These are phyloP conservation scores for Pseudohalonectria lignicola DNA, from an alignment of 2,329 filamentous ascomycete species.

Conservation along the genomic window DNA sequence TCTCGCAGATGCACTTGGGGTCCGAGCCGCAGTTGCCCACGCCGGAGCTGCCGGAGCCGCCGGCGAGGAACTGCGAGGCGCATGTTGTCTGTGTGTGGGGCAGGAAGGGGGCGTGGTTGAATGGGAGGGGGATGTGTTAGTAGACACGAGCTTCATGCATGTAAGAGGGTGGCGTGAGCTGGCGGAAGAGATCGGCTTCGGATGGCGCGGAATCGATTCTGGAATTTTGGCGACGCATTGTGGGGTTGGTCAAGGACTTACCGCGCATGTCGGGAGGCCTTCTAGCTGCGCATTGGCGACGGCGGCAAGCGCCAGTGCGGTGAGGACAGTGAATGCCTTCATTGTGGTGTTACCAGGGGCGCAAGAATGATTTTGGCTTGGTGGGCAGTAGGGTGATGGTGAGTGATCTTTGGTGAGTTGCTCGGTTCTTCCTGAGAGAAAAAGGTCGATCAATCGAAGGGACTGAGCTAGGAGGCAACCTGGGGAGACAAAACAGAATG, in stretches of 20 bases:
- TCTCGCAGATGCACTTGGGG: constrained; percentile 27
- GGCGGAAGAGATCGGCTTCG: too few relatives aligned
- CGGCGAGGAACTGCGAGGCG: constrained; percentile 15
- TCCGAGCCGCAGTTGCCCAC: constrained; percentile 23
- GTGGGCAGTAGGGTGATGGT: too few relatives aligned
- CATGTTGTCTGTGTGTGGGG: constrained; percentile 15
- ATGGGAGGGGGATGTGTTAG: neutral
- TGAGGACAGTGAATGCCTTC: constrained; percentile 30
- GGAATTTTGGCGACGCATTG: too few relatives aligned
- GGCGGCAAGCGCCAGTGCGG: constrained; percentile 40
- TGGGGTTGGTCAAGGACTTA: too few relatives aligned
- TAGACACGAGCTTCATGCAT: neutral
- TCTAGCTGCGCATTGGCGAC: constrained; percentile 38
- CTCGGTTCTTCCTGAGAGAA: too few relatives aligned
- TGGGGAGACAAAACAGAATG: too few relatives aligned
- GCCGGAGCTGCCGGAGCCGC: constrained; percentile 22
- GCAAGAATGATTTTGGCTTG: too few relatives aligned
- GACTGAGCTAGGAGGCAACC: too few relatives aligned
- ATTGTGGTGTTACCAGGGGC: constrained; percentile 25
- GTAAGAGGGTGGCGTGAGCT: neutral
- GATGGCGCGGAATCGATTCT: too few relatives aligned
- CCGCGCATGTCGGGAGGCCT: constrained; percentile 40
- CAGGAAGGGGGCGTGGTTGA: constrained; percentile 3
- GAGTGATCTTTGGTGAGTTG: too few relatives aligned
- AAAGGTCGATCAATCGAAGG: too few relatives aligned